Evolutionary conservation across 306 rosid genomes (phyloP).

Genomic region (Trifolium subterraneum): DNA sequence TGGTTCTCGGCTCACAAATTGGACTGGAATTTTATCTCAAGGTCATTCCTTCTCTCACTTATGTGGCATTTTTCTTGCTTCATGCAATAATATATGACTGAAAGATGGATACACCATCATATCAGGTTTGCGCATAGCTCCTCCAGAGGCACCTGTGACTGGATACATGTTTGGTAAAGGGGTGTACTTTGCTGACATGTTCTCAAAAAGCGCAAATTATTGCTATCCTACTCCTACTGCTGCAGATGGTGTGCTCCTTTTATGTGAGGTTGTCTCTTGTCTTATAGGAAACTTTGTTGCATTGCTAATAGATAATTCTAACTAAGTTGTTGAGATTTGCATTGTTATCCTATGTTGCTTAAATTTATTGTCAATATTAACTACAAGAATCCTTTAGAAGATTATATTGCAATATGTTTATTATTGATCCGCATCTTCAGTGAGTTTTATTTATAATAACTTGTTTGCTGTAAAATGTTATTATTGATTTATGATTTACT

Average conservation of each 20-base stretch:
- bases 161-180: slow-evolving; percentile 99
- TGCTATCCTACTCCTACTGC: slow-evolving; percentile 67
- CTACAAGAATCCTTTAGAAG: slow-evolving; percentile 22
- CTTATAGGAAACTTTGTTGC: slow-evolving; percentile 17
- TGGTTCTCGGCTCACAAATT: slow-evolving; percentile 95
- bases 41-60: slow-evolving; percentile 56
- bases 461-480: slow-evolving; percentile 1
- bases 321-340: slow-evolving; percentile 27
- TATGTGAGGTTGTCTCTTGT: slow-evolving; percentile 82
- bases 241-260: slow-evolving; percentile 80
- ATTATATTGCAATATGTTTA: slow-evolving; percentile 29
- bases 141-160: slow-evolving; percentile 93
- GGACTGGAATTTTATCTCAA: slow-evolving; percentile 98
- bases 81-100: slow-evolving; percentile 32
- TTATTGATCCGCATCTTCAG: neutral
- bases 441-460: slow-evolving; percentile 23
- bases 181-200: slow-evolving; percentile 96
- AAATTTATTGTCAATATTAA: neutral
- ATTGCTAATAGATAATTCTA: slow-evolving; percentile 28
- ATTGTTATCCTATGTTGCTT: slow-evolving; percentile 18
- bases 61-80: slow-evolving; percentile 16
- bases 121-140: slow-evolving; percentile 98
- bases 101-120: slow-evolving; percentile 34
- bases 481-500: slow-evolving; percentile 2
- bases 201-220: slow-evolving; percentile 98